A percentile compares a stretch with the other conserved stretches of the same genome.
Evolutionary conservation across 352 stramenopile species (phyloP).

Genomic region (Blastocystis hominis): DNA sequence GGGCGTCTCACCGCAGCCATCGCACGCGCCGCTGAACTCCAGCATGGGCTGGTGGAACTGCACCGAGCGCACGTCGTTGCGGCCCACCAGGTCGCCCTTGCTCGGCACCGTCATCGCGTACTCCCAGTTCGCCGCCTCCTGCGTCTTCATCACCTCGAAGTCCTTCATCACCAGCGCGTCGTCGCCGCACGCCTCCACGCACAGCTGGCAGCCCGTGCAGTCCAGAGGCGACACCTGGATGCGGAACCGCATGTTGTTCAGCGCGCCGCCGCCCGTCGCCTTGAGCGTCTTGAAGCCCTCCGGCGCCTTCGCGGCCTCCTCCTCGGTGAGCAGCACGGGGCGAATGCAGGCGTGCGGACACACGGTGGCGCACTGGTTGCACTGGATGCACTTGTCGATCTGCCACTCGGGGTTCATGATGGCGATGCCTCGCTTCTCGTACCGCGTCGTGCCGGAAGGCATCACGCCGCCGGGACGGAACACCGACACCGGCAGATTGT

Average conservation of each 20-base stretch:
- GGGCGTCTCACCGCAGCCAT: constrained; percentile 65
- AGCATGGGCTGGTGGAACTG: constrained; percentile 66
- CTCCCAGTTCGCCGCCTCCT: constrained; percentile 62
- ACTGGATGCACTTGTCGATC: constrained; percentile 64
- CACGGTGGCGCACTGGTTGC: constrained; percentile 66
- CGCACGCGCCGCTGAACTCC: constrained; percentile 66
- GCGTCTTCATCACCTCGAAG: constrained; percentile 60
- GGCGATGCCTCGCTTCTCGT: constrained; percentile 62
- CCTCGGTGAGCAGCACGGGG: constrained; percentile 65
- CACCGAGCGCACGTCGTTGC: constrained; percentile 63
- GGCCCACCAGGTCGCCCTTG: constrained; percentile 64
- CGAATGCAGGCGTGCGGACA: constrained; percentile 66
- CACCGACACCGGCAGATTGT: neutral
- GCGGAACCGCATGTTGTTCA: constrained; percentile 64
- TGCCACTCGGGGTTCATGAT: constrained; percentile 5
- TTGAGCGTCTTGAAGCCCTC: constrained; percentile 65
- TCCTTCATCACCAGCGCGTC: constrained; percentile 66
- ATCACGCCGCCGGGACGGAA: constrained; percentile 64
- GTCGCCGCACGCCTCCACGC: constrained; percentile 64
- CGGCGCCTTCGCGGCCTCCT: constrained; percentile 63
- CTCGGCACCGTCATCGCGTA: constrained; percentile 63
- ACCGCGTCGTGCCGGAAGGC: constrained; percentile 64
- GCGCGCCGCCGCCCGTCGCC: constrained; percentile 60
- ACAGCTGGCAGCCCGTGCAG: constrained; percentile 66
- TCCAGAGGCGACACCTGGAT: constrained; percentile 66